Evolutionary conservation across 2,329 filamentous ascomycete genomes (phyloP).

Genomic region (Sarocladium kiliense): DNA sequence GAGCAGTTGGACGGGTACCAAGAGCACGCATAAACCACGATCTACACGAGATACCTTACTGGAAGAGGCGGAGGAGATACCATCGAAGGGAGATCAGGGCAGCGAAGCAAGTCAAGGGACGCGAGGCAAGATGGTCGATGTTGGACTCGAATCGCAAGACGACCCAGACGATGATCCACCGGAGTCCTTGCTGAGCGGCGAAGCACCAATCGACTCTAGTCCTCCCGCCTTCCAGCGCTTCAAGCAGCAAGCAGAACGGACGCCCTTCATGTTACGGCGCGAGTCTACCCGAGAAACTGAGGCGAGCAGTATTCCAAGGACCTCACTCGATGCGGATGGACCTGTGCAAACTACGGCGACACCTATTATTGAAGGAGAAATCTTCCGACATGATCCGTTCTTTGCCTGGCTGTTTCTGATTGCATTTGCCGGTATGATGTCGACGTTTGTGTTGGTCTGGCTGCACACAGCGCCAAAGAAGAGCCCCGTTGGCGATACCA

Average conservation of each 20-base stretch:
- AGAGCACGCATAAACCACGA: conserved; percentile 29
- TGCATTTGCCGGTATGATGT: conserved; percentile 74
- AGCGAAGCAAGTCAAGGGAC: conserved; percentile 8
- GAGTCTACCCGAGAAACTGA: conserved; percentile 42
- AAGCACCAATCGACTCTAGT: conserved; percentile 45
- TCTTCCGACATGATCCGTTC: conserved; percentile 81
- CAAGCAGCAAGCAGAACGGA: conserved; percentile 32
- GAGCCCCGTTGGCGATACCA: conserved; percentile 79
- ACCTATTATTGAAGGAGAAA: conserved; percentile 56
- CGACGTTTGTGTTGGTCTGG: conserved; percentile 84
- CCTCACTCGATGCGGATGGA: conserved; percentile 25
- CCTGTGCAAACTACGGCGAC: conserved; percentile 27
- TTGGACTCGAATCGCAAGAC: conserved; percentile 69
- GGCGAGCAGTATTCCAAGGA: conserved; percentile 30
- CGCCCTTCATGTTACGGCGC: conserved; percentile 27
- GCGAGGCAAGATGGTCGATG: conserved; percentile 72
- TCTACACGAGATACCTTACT: conserved; percentile 23
- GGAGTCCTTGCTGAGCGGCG: conserved; percentile 50
- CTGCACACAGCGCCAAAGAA: conserved; percentile 75
- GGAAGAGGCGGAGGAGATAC: conserved; percentile 38
- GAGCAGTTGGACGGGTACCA: conserved; percentile 59
- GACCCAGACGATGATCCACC: conserved; percentile 54
- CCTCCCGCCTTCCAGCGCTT: conserved; percentile 62
- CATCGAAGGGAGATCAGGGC: conserved; percentile 10
- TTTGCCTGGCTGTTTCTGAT: conserved; percentile 91